A percentile compares a stretch with the other conserved stretches of the same genome.
phyloP scores from a whole-genome alignment of 805 yeast genomes.

The Wickerhamiella cacticola region DNA sequence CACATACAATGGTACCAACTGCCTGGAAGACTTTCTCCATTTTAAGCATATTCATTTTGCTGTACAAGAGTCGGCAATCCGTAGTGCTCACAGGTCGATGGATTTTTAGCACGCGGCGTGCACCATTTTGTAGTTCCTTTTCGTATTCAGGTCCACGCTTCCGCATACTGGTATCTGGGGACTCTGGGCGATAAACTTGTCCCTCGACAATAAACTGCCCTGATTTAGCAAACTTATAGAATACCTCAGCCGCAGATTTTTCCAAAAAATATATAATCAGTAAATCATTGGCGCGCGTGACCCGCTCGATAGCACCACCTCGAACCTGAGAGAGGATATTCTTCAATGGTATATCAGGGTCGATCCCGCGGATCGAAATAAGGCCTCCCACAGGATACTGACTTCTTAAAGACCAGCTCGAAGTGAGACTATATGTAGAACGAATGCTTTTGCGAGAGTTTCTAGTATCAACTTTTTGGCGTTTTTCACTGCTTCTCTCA shows the following conservation, averaged over 20 bases:
- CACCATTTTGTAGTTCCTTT: not conserved
- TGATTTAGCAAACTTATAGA: constrained; percentile 8
- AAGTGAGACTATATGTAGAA: not conserved
- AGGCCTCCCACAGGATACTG: not conserved
- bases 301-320: constrained; percentile 19
- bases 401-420: not conserved
- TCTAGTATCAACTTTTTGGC: not conserved
- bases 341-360: constrained; percentile 8
- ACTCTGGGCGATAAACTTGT: not conserved
- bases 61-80: constrained; percentile 4
- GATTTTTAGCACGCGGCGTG: constrained; percentile 13
- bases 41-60: constrained; percentile 7
- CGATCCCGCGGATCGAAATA: not conserved
- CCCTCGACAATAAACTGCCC: constrained; percentile 13
- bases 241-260: constrained; percentile 5
- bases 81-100: constrained; percentile 2
- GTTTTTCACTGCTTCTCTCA: not conserved
- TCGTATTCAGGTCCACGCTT: constrained; percentile 4
- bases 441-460: not conserved
- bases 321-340: constrained; percentile 19
- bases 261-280: constrained; percentile 10
- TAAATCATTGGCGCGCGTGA: not conserved
- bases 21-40: constrained; percentile 14
- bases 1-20: constrained; percentile 16
- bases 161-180: not conserved